phyloP scores from a whole-genome alignment of 345 rosid species.

The Nasturtium officinale region DNA sequence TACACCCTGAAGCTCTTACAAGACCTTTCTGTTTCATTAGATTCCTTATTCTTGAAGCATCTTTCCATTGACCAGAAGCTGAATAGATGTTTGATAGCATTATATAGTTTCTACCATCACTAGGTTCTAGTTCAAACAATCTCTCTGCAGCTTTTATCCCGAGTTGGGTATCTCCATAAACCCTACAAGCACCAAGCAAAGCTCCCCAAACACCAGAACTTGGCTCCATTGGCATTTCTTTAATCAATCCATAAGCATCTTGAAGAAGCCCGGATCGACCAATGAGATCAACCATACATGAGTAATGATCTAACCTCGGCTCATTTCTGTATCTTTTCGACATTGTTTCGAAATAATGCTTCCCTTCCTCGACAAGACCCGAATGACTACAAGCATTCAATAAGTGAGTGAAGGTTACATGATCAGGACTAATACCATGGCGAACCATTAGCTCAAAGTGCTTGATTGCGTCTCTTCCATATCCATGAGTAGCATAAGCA shows the following conservation, averaged over 20 bases:
- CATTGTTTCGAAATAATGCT: slow-evolving; percentile 57
- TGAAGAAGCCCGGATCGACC: slow-evolving; percentile 65
- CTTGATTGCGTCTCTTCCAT: slow-evolving; percentile 59
- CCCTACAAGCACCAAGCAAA: slow-evolving; percentile 74
- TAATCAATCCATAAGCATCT: slow-evolving; percentile 59
- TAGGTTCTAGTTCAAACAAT: slow-evolving; percentile 59
- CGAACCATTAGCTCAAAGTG: slow-evolving; percentile 61
- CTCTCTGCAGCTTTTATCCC: slow-evolving; percentile 61
- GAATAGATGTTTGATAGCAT: slow-evolving; percentile 70
- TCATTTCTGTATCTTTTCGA: slow-evolving; percentile 47
- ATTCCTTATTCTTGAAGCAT: slow-evolving; percentile 57
- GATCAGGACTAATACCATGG: slow-evolving; percentile 57
- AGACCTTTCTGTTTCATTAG: slow-evolving; percentile 61
- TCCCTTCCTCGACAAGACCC: slow-evolving; percentile 64
- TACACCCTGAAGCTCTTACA: slow-evolving; percentile 59
- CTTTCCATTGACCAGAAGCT: slow-evolving; percentile 63
- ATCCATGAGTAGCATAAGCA: slow-evolving; percentile 65
- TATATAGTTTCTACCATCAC: slow-evolving; percentile 65
- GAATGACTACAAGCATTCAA: slow-evolving; percentile 78
- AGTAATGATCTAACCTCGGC: slow-evolving; percentile 64
- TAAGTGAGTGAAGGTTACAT: slow-evolving; percentile 77
- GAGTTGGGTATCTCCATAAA: slow-evolving; percentile 49
- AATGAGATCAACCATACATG: slow-evolving; percentile 79
- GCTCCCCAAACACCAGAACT: slow-evolving; percentile 82
- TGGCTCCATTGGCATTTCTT: slow-evolving; percentile 66